Base-by-base conservation (phyloP, 1,139 yeast genomes). In the Saccharomyces pastorianus region DNA sequence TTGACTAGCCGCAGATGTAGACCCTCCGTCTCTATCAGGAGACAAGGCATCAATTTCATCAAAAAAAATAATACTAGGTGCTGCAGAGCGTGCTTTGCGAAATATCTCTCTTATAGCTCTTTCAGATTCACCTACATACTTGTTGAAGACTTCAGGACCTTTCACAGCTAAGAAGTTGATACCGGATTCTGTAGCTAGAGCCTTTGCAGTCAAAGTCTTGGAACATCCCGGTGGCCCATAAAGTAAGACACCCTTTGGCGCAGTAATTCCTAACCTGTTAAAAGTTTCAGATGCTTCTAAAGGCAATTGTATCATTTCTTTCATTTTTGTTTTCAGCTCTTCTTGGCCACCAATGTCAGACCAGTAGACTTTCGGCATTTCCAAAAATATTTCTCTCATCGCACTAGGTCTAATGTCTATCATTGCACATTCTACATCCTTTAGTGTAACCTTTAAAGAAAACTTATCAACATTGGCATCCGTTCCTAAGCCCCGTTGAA, bases 141-240 rank as follows among this genome's bases (percentile, higher is more conserved):
- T 91, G 72, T 89, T 90, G 69, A 91, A 88, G 20, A 91, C 82
- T 67, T 91, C 98, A 0, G 98, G 98, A 0, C 98, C 98, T 70
- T 91, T 91, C 9, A 91, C 96, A 0, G 97, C 96, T 56, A 91
- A 71, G 67, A 91, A 91, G 64, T 91, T 91, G 53, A 91, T 78
- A 0, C 96, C 97, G 1, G 96, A 87, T 71, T 91, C 98, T 0
- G 96, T 88, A 0, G 98, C 98, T 38, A 91, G 73, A 0, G 98
- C 98, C 67, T 91, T 91, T 1, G 97, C 97, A 0, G 96, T 88
- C 56, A 91, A 73, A 0, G 98, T 91, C 64, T 91, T 91, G 6
- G 97, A 90, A 72, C 97, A 91, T 6, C 98, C 98, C 0, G 98
- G 98, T 1, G 98, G 98, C 0, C 98, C 98, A 68, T 91, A 91